phyloP scores from a whole-genome alignment of 306 rosid genomes.

The Biancaea sappan region DNA sequence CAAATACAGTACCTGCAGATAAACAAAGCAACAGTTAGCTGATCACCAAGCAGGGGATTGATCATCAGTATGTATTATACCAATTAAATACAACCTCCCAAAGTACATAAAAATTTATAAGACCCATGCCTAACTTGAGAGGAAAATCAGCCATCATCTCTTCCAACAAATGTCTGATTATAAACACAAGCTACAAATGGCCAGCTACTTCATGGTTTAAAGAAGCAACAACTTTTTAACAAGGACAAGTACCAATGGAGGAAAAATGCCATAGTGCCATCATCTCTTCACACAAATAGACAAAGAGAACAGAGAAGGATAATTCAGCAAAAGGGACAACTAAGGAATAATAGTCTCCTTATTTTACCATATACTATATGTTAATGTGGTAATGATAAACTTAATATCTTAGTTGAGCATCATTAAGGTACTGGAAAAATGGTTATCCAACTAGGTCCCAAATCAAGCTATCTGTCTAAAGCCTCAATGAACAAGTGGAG shows the following conservation, averaged over 20 bases:
- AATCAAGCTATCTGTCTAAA: background rate
- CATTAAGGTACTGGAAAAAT: background rate
- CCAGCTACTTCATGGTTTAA: constrained; percentile 1
- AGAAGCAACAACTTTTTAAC: background rate
- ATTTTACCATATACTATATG: background rate
- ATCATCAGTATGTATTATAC: background rate
- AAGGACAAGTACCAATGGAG: background rate
- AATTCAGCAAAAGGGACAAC: background rate
- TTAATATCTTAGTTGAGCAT: background rate
- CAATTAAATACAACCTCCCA: constrained; percentile 11
- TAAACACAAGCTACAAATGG: background rate
- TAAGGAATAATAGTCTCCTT: background rate
- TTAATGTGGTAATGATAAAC: background rate
- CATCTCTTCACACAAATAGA: background rate
- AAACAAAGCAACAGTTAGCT: constrained; percentile 31
- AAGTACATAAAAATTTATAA: background rate
- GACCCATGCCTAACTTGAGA: background rate
- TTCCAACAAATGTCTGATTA: constrained; percentile 7
- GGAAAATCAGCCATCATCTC: background rate
- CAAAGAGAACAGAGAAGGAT: background rate
- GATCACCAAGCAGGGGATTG: background rate
- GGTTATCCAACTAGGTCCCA: background rate
- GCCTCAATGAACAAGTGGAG: constrained; percentile 1
- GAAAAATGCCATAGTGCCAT: background rate
- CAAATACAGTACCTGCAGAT: constrained; percentile 85